Conservation (phyloP, 352 stramenopile species). For the Plasmopara viticola region DNA sequence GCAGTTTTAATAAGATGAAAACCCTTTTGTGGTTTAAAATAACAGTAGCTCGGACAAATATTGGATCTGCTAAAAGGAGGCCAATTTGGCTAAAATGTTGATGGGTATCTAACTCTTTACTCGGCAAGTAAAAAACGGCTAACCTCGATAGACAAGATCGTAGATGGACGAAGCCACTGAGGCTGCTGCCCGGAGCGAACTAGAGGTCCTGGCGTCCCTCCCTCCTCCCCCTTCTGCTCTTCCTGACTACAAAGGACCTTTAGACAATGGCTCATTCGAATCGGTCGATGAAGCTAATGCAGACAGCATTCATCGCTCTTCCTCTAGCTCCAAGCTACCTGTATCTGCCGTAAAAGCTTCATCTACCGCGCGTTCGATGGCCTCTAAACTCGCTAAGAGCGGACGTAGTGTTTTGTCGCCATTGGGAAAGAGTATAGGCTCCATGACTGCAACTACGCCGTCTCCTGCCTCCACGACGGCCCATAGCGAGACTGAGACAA, state of each 20-base stretch:
- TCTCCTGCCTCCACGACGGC: slow-evolving; percentile 3
- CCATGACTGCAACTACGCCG: slow-evolving; percentile 1
- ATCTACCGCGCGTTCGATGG: slow-evolving; percentile 47
- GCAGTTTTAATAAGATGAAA: too few species aligned
- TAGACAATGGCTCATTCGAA: not conserved
- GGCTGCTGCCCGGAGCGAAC: slow-evolving; percentile 12
- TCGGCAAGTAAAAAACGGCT: too few species aligned
- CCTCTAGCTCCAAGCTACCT: slow-evolving; percentile 15
- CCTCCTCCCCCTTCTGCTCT: slow-evolving; percentile 24
- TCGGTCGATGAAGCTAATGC: not conserved
- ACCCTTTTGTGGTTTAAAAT: too few species aligned
- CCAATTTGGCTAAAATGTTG: too few species aligned
- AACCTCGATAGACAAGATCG: too few species aligned
- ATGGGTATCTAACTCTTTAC: too few species aligned
- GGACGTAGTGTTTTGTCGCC: slow-evolving; percentile 52
- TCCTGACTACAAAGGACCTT: slow-evolving; percentile 12
- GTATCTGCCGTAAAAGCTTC: slow-evolving; percentile 30
- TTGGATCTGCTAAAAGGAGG: too few species aligned
- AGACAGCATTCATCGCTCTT: not conserved
- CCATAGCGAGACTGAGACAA: slow-evolving; percentile 8
- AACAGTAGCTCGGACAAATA: too few species aligned
- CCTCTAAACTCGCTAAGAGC: slow-evolving; percentile 51
- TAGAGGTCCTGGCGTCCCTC: slow-evolving; percentile 23
- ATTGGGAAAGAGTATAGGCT: slow-evolving; percentile 12
- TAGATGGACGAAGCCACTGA: not conserved